Conservation (phyloP, 257 asterid species). For the Euphrasia confusa region DNA sequence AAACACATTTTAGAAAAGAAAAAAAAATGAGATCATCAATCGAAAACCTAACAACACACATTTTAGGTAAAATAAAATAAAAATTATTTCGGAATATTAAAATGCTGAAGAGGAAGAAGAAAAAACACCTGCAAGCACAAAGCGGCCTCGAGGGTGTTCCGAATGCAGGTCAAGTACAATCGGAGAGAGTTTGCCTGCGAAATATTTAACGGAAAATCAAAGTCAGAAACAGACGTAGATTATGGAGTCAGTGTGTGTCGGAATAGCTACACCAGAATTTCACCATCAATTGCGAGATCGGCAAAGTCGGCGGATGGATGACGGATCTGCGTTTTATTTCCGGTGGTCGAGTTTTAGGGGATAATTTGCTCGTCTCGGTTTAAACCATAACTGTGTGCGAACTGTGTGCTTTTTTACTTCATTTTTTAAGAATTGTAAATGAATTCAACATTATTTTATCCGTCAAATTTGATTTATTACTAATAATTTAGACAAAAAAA, state of each 20-base stretch:
- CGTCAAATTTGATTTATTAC: too few species aligned
- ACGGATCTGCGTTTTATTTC: neutral
- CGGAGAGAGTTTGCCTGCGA: slow-evolving; percentile 55
- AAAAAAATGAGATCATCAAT: neutral
- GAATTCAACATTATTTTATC: too few species aligned
- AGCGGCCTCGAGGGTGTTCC: slow-evolving; percentile 88
- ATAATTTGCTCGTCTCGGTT: neutral
- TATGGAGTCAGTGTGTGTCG: neutral
- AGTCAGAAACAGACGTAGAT: neutral
- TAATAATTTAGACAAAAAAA: too few species aligned
- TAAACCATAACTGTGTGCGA: too few species aligned
- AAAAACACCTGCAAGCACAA: slow-evolving; percentile 78
- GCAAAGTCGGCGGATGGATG: neutral
- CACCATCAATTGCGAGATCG: slow-evolving; percentile 7
- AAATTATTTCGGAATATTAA: neutral
- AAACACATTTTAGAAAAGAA: slow-evolving; percentile 26
- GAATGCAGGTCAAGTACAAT: slow-evolving; percentile 69
- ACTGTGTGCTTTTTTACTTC: too few species aligned
- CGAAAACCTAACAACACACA: neutral
- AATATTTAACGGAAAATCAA: neutral
- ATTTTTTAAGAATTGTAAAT: too few species aligned
- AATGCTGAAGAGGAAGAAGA: slow-evolving; percentile 13
- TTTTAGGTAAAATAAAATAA: neutral
- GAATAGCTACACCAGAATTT: neutral
- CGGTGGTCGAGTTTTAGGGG: neutral